Base-by-base conservation (phyloP, 2,329 filamentous ascomycete species). In the Arthrocladium fulminans region DNA sequence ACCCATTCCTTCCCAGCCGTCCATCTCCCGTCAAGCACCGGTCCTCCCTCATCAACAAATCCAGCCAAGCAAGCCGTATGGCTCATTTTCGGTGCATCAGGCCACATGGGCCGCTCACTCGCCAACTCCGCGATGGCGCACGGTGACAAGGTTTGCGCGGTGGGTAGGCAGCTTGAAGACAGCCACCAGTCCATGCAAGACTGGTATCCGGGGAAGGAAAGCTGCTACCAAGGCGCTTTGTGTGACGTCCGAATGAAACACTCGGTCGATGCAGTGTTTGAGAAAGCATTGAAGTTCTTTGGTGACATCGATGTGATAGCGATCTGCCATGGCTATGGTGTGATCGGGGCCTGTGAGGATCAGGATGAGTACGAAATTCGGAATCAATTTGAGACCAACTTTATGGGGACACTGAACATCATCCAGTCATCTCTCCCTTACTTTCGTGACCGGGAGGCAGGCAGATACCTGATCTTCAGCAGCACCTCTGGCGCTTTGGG, bases 321-420 rank as follows among this genome's bases (percentile, higher is more conserved):
- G 58, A 97, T 95, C 66, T 95, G 88, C 68, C 89, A 88, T 10
- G 90, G 90, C 13, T 96, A 95, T 67, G 90, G 89, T 46, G 88
- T 98, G 47, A 94, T 97, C 58, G 90, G 88, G 23, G 83, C 90
- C 1, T 96, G 89, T 67, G 92, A 97, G 68, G 92, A 97, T 67
- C 92, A 97, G 69, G 88, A 96, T 65, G 88, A 95, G 63, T 83
- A 88, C 65, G 92, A 97, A 63, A 79, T 97, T 57, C 85, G 88
- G 50, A 90, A 94, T 61, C 92, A 97, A 66, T 96, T 97, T 68
- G 88, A 94, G 72, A 96, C 89, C 19, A 98, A 98, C 67, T 95
- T 96, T 67, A 90, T 94, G 74, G 92, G 92, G 47, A 94, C 88
- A 0, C 68, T 97, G 51, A 86, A 97, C 67, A 95, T 98, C 59